These are phyloP conservation scores for Globisporangium paddicum DNA, from an alignment of 352 stramenopile species.

Conservation along the genomic window DNA sequence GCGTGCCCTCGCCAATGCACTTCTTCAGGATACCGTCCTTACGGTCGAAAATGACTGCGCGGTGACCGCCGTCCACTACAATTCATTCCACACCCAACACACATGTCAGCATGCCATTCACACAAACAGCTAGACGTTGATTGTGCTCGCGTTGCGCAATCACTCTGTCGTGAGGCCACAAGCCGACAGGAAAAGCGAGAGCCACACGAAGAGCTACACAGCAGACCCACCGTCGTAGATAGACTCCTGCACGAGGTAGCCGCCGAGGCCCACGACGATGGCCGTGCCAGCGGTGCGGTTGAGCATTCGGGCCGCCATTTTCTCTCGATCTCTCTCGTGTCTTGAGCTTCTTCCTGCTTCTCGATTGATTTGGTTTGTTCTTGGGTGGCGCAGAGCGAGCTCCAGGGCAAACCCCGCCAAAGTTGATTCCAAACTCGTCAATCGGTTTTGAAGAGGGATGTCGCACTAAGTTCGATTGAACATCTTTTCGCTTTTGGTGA, in stretches of 20 bases:
- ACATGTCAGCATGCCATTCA: conserved; percentile 1
- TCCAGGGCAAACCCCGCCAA: no score
- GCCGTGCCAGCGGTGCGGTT: conserved; percentile 63
- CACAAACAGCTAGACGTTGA: no score
- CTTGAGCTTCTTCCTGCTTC: conserved; percentile 4
- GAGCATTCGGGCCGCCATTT: conserved; percentile 72
- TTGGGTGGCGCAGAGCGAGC: neutral
- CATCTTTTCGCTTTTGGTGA: no score
- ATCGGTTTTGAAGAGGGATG: no score
- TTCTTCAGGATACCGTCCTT: conserved; percentile 96
- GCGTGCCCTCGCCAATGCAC: conserved; percentile 96
- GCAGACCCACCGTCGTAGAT: conserved; percentile 75
- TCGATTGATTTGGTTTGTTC: neutral
- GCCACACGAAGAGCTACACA: neutral
- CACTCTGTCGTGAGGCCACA: neutral
- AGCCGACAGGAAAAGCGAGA: neutral
- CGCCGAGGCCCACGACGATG: conserved; percentile 55
- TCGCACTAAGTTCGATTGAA: no score
- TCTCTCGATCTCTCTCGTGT: conserved; percentile 10
- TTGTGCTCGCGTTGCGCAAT: conserved; percentile 2
- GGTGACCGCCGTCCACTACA: conserved; percentile 96
- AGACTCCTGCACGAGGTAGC: conserved; percentile 69
- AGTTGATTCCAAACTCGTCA: no score
- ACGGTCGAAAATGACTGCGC: conserved; percentile 99
- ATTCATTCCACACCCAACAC: conserved; percentile 10